Conservation (phyloP, 2,329 filamentous ascomycete genomes). For the Aureobasidium sp. region DNA sequence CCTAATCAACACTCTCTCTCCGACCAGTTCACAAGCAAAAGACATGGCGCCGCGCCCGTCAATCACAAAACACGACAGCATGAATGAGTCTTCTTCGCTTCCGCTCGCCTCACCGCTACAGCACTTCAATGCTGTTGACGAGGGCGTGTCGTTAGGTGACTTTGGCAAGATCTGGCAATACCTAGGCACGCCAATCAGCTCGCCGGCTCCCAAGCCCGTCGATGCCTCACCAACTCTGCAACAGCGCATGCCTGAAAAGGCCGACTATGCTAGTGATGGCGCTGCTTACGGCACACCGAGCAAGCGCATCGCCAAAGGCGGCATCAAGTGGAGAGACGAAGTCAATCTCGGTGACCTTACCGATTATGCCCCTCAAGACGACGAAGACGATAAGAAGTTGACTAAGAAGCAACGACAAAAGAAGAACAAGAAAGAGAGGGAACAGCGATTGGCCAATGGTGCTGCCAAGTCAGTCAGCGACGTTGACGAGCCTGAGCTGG, state of each 20-base stretch:
- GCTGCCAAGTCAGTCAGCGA: slow-evolving; percentile 19
- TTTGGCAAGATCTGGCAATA: slow-evolving; percentile 39
- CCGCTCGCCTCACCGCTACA: slow-evolving; percentile 1
- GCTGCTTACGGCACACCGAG: slow-evolving; percentile 22
- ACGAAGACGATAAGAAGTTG: slow-evolving; percentile 17
- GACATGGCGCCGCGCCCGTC: background rate
- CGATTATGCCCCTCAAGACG: slow-evolving; percentile 13
- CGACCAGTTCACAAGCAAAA: background rate
- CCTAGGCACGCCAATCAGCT: slow-evolving; percentile 27
- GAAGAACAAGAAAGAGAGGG: slow-evolving; percentile 24
- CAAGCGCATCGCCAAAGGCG: slow-evolving; percentile 15
- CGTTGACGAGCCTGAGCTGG: slow-evolving; percentile 30
- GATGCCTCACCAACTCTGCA: slow-evolving; percentile 15
- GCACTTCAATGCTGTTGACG: slow-evolving; percentile 9
- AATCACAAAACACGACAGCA: slow-evolving; percentile 3
- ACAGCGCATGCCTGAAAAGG: slow-evolving; percentile 17
- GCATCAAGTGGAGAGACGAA: slow-evolving; percentile 20
- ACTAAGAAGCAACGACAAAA: slow-evolving; percentile 31
- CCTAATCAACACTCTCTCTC: slow-evolving; percentile 27
- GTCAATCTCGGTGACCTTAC: slow-evolving; percentile 16
- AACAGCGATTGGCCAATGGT: slow-evolving; percentile 18
- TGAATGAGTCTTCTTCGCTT: slow-evolving; percentile 4
- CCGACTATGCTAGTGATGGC: slow-evolving; percentile 38
- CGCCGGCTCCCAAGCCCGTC: slow-evolving; percentile 10
- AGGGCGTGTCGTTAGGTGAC: slow-evolving; percentile 30